A percentile compares a stretch with the other conserved stretches of the same genome.
phyloP scores from a whole-genome alignment of 768 basidiomycete species.

The Melanogaster broomeanus region DNA sequence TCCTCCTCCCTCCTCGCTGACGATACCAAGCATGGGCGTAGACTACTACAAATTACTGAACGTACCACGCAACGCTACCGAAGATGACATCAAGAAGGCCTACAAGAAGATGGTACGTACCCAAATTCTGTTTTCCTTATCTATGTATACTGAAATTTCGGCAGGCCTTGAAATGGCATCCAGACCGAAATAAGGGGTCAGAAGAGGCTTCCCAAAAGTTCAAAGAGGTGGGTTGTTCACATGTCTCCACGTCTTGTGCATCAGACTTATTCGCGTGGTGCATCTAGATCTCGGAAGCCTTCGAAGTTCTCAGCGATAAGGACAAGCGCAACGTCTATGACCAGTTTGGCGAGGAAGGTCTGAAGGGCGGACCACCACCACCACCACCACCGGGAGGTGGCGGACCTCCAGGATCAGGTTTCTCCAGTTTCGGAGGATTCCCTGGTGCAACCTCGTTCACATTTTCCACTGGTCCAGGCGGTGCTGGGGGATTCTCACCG shows the following conservation, averaged over 20 bases:
- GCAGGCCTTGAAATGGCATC: constrained; percentile 93
- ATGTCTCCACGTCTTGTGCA: too few species aligned
- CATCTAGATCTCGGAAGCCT: constrained; percentile 85
- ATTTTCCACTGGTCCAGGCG: constrained; percentile 51
- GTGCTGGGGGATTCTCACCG: constrained; percentile 63
- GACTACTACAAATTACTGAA: constrained; percentile 91
- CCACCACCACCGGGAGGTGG: too few species aligned
- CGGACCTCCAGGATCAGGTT: constrained; percentile 52
- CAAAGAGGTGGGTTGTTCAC: constrained; percentile 65
- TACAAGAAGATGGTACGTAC: constrained; percentile 87
- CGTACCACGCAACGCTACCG: constrained; percentile 67
- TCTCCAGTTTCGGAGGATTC: constrained; percentile 45
- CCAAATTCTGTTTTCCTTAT: not conserved
- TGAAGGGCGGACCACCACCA: constrained; percentile 81
- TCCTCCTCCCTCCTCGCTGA: not conserved
- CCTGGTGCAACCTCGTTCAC: constrained; percentile 55
- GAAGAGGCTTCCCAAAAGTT: constrained; percentile 89
- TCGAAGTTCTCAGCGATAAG: constrained; percentile 90
- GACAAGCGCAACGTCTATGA: constrained; percentile 86
- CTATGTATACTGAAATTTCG: constrained; percentile 3
- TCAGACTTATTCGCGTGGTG: not conserved
- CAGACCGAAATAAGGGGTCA: constrained; percentile 84
- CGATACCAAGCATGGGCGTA: constrained; percentile 56
- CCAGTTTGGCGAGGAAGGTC: constrained; percentile 93
- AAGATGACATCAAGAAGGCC: constrained; percentile 90